These are phyloP conservation scores for Neurospora terricola DNA, from an alignment of 495 filamentous ascomycete genomes.

Conservation along the genomic window DNA sequence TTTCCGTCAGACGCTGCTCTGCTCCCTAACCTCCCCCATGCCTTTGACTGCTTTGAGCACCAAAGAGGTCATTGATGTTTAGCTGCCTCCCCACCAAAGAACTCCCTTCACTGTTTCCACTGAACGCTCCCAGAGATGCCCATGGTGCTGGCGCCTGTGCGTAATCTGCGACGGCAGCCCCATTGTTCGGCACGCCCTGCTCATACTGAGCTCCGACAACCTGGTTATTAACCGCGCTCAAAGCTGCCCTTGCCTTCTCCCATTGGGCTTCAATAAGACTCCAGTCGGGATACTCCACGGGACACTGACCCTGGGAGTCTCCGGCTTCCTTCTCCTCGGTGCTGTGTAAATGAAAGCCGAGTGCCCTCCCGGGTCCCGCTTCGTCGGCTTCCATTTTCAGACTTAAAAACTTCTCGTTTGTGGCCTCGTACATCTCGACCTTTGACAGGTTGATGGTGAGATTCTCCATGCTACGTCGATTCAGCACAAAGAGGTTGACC, in stretches of 20 bases:
- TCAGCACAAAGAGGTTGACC: slow-evolving; percentile 35
- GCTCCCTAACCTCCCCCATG: neutral
- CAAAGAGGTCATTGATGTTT: slow-evolving; percentile 26
- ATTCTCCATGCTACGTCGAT: slow-evolving; percentile 36
- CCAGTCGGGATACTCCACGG: neutral
- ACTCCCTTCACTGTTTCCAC: neutral
- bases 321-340: neutral
- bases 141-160: neutral
- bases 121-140: neutral
- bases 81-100: slow-evolving; percentile 15
- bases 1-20: neutral
- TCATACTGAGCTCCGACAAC: neutral
- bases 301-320: neutral
- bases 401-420: slow-evolving; percentile 24
- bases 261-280: neutral
- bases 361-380: neutral
- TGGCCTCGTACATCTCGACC: slow-evolving; percentile 10
- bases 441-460: slow-evolving; percentile 28
- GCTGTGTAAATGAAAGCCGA: neutral
- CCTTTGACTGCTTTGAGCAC: neutral
- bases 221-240: neutral
- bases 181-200: slow-evolving; percentile 4
- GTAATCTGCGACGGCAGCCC: slow-evolving; percentile 1
- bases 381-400: slow-evolving; percentile 29
- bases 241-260: neutral